Evolutionary conservation across 495 filamentous ascomycete genomes (phyloP).

Genomic region (Talaromyces stipitatus): DNA sequence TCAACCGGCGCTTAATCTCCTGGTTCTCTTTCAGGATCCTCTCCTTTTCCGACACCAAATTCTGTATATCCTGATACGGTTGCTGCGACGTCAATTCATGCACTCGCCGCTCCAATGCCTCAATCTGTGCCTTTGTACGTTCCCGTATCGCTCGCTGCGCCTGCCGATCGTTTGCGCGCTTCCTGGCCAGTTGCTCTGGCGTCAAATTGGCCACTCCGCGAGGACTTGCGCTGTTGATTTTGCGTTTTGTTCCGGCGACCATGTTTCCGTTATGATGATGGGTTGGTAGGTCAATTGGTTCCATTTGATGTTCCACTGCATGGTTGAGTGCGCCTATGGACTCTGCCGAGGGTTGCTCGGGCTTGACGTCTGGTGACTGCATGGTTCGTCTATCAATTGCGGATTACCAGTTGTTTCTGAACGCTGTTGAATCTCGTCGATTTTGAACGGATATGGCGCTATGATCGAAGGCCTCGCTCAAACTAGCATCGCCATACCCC

Average conservation of each 20-base stretch:
- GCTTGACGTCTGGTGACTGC: slow-evolving; percentile 2
- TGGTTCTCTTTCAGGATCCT: slow-evolving; percentile 61
- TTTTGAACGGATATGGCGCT: not conserved
- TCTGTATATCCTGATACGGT: slow-evolving; percentile 72
- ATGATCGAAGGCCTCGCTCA: not conserved
- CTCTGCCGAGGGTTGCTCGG: not conserved
- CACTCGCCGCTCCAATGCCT: slow-evolving; percentile 62
- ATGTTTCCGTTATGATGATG: not conserved
- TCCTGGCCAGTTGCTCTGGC: slow-evolving; percentile 64
- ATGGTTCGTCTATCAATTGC: not conserved
- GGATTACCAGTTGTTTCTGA: not conserved
- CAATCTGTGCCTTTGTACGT: slow-evolving; percentile 75
- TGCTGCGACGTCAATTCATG: slow-evolving; percentile 66
- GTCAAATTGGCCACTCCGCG: slow-evolving; percentile 67
- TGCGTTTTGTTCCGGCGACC: slow-evolving; percentile 38
- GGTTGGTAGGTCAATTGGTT: not conserved
- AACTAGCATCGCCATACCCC: not conserved
- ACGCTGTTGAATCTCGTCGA: not conserved
- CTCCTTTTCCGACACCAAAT: slow-evolving; percentile 60
- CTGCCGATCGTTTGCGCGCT: slow-evolving; percentile 83
- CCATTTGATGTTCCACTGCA: not conserved
- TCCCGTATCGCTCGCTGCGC: slow-evolving; percentile 81
- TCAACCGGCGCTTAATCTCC: slow-evolving; percentile 56
- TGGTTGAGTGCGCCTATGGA: not conserved
- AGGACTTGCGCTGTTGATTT: slow-evolving; percentile 44